A percentile compares a stretch with the other conserved stretches of the same genome.
Evolutionary conservation across 2,329 filamentous ascomycete species (phyloP).

Genomic region (Penicillium decumbens): DNA sequence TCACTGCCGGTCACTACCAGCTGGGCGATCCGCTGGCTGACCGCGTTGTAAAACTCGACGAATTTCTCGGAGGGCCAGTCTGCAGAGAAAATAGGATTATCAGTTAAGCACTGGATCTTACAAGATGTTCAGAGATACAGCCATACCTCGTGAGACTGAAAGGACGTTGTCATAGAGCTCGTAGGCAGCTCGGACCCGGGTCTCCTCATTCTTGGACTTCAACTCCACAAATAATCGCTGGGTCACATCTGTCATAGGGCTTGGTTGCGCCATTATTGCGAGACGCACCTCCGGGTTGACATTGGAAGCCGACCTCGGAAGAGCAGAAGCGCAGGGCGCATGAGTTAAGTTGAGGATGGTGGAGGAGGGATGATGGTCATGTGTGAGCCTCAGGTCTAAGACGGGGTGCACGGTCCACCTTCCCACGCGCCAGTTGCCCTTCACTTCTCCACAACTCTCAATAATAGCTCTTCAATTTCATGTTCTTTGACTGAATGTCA

Average conservation of each 20-base stretch:
- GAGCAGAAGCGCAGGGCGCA: constrained; percentile 21
- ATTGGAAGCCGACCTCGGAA: constrained; percentile 37
- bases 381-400: constrained; percentile 28
- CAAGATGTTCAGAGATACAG: not conserved
- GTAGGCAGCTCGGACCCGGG: constrained; percentile 46
- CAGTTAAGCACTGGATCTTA: constrained; percentile 7
- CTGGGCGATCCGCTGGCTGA: constrained; percentile 61
- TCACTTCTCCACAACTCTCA: not conserved
- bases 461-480: not conserved
- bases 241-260: constrained; percentile 46
- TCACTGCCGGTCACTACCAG: constrained; percentile 83
- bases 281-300: constrained; percentile 36
- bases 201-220: constrained; percentile 53
- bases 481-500: not conserved
- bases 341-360: constrained; percentile 16
- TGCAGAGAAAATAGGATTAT: constrained; percentile 28
- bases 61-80: constrained; percentile 82
- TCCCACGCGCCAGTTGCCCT: not conserved
- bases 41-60: constrained; percentile 61
- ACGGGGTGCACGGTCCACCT: constrained; percentile 22
- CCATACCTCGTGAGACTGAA: constrained; percentile 44
- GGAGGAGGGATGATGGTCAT: constrained; percentile 24
- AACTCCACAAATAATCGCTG: constrained; percentile 56
- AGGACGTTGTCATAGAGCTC: constrained; percentile 47
- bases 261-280: constrained; percentile 45